phyloP scores from a whole-genome alignment of 2,329 filamentous ascomycete species.

The Sclerotinia spermophila region DNA sequence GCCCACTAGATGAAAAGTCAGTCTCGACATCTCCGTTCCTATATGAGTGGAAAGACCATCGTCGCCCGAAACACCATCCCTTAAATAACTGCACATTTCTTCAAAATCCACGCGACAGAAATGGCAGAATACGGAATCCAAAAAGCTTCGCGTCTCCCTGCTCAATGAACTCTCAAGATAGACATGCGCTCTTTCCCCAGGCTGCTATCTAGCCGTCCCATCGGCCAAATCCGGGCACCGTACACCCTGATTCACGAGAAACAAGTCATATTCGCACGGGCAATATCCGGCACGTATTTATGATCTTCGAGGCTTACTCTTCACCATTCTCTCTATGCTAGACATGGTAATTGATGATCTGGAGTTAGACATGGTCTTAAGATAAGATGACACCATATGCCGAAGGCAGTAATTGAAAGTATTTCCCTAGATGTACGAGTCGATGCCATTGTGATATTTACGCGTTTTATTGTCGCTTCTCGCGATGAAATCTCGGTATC shows the following conservation, averaged over 20 bases:
- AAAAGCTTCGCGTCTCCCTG: no score
- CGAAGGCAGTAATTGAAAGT: no score
- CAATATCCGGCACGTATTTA: no score
- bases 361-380: neutral
- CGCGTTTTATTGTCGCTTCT: neutral
- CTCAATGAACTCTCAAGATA: neutral
- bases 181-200: neutral
- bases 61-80: neutral
- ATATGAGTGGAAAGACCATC: neutral
- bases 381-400: neutral
- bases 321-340: no score
- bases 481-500: no score
- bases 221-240: no score
- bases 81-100: neutral
- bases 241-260: neutral
- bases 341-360: no score
- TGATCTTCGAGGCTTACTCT: no score
- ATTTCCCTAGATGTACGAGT: no score
- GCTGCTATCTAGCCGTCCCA: neutral
- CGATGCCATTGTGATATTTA: neutral
- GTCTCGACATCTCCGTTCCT: neutral
- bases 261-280: no score
- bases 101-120: neutral
- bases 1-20: neutral
- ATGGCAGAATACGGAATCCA: neutral